Base-by-base conservation (phyloP, 1,139 yeast genomes). In the Blastobotrys ciferrii region DNA sequence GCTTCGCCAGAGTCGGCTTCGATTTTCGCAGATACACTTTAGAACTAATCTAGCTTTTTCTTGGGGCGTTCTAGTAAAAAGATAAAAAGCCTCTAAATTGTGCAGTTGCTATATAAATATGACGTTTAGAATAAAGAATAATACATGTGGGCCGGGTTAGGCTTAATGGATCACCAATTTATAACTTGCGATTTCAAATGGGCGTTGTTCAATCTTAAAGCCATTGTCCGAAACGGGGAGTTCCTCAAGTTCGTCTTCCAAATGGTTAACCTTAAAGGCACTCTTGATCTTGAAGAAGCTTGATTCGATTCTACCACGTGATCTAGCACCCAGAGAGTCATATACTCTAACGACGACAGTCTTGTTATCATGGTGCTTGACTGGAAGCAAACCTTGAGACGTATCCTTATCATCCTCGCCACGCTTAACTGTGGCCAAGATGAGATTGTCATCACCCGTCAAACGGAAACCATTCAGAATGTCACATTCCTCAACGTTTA, bases 281-380 rank as follows among this genome's bases (percentile, higher is more conserved):
- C 72, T 68, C 42, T 68, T 70, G 40, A 87, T 67, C 35, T 81
- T 62, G 35, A 45, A 33, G n/a, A 54, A 47, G 15, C 65, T 66
- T 28, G 75, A 61, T 17, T 56, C 55, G 45, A 88, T 63, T 9
- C 60, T 66, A 1, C 87, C 94, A 6, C 61, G 64, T 1, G 83
- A 74, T 51, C 69, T 72, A 30, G 97, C 98, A 6, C 98, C 98
- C 46, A 91, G 73, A 0, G 95, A 72, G 61, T 91, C 98, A 67
- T 88, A 91, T 1, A 87, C 78, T 59, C 98, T 78, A 32, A 86
- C 73, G 31, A 89, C 74, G 35, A 87, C 70, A 28, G 64, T 62
- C 47, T 58, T 60, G 36, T 58, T 52, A 1, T 86, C 78, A 53
- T 75, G 77, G 41, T 72, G 70, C 25, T 66, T 62, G 25, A 71